These are phyloP conservation scores for Neurospora africana DNA, from an alignment of 495 filamentous ascomycete species.

Conservation along the genomic window DNA sequence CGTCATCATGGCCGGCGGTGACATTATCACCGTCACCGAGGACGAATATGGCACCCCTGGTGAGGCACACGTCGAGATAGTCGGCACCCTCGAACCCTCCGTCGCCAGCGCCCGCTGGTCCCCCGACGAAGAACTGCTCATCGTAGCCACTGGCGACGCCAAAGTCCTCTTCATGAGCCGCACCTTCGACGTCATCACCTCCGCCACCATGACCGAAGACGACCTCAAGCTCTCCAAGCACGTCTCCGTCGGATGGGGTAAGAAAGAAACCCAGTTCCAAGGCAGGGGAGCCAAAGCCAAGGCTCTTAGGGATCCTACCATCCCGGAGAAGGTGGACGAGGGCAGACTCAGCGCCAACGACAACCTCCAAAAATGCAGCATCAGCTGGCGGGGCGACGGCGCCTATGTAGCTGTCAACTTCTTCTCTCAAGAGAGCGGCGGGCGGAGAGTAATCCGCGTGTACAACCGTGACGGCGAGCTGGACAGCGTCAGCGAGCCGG, in stretches of 20 bases:
- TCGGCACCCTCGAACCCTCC: conserved; percentile 85
- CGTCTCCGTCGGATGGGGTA: conserved; percentile 97
- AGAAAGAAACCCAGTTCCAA: conserved; percentile 95
- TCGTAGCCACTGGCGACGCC: conserved; percentile 64
- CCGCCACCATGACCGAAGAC: conserved; percentile 56
- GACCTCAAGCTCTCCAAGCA: conserved; percentile 85
- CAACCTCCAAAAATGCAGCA: conserved; percentile 48
- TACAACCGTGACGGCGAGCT: conserved; percentile 82
- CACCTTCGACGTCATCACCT: conserved; percentile 71
- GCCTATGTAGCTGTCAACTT: conserved; percentile 80
- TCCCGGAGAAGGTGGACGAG: conserved; percentile 86
- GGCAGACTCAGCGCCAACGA: conserved; percentile 65
- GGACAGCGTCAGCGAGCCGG: conserved; percentile 87
- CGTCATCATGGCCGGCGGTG: conserved; percentile 78
- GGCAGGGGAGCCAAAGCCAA: conserved; percentile 87
- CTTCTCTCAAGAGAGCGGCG: conserved; percentile 42
- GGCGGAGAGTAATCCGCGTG: conserved; percentile 70
- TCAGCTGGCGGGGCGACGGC: conserved; percentile 93
- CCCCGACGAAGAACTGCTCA: conserved; percentile 84
- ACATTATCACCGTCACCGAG: conserved; percentile 78
- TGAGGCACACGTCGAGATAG: conserved; percentile 68
- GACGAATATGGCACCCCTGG: conserved; percentile 49
- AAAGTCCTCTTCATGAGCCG: conserved; percentile 90
- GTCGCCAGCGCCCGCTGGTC: conserved; percentile 89
- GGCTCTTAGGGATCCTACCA: conserved; percentile 81